Evolutionary conservation across 2,329 filamentous ascomycete genomes (phyloP).

Genomic region (Trichoderma koningiopsis): DNA sequence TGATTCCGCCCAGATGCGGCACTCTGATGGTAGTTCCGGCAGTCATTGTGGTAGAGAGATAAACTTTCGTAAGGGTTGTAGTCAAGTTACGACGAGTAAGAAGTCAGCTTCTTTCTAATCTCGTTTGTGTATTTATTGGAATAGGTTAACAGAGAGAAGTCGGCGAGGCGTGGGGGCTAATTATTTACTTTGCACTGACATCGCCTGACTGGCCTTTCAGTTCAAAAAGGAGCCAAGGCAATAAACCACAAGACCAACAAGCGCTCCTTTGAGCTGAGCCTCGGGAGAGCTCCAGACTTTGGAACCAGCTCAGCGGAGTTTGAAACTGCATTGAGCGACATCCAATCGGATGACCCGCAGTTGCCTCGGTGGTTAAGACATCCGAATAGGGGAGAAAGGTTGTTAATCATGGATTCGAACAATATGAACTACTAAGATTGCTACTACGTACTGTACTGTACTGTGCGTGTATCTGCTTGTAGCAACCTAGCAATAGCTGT

Average conservation of each 20-base stretch:
- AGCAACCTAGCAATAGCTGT: background rate
- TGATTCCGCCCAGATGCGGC: slow-evolving; percentile 52
- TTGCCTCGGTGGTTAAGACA: background rate
- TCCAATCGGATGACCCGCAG: slow-evolving; percentile 3
- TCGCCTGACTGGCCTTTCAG: background rate
- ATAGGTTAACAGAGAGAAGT: background rate
- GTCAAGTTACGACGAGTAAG: background rate
- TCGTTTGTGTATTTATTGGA: background rate
- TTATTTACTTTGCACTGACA: slow-evolving; percentile 16
- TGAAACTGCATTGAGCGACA: slow-evolving; percentile 1
- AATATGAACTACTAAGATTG: background rate
- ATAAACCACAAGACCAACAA: background rate
- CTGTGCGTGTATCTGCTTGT: background rate
- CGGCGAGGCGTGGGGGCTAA: slow-evolving; percentile 9
- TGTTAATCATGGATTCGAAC: background rate
- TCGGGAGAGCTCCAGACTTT: background rate
- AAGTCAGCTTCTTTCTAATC: background rate
- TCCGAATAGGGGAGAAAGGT: background rate
- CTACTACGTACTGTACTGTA: background rate
- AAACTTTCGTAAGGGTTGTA: background rate
- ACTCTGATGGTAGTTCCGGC: slow-evolving; percentile 48
- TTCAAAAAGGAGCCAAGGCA: background rate
- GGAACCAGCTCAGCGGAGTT: slow-evolving; percentile 14
- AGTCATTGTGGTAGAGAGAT: slow-evolving; percentile 34
- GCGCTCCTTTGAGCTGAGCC: slow-evolving; percentile 21